These are phyloP conservation scores for Adansonia gregorii DNA, from an alignment of 441 rosid genomes.

Conservation along the genomic window DNA sequence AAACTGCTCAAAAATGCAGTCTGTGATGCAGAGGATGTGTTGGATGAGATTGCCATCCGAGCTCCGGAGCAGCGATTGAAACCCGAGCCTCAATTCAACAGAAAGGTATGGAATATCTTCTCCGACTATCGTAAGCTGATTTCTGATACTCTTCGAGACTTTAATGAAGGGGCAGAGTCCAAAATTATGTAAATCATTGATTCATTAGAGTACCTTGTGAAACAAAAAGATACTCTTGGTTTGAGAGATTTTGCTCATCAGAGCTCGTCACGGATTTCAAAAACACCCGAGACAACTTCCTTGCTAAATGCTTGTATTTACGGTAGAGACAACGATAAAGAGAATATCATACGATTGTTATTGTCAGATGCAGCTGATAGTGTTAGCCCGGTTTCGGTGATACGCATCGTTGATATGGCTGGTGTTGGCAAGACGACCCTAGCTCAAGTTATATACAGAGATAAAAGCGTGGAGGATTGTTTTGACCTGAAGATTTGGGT, in stretches of 20 bases:
- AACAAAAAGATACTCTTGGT: conserved; percentile 13
- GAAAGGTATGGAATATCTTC: conserved; percentile 35
- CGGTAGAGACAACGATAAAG: conserved; percentile 35
- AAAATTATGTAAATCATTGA: neutral
- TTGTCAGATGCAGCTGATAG: neutral
- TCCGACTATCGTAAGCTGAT: neutral
- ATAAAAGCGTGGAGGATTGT: neutral
- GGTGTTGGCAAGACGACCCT: conserved; percentile 25
- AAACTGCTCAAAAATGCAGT: conserved; percentile 30
- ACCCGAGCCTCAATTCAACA: conserved; percentile 23
- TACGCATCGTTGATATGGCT: conserved; percentile 18
- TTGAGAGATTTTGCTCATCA: neutral
- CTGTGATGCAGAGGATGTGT: conserved; percentile 38
- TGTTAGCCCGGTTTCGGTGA: neutral
- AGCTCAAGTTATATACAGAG: neutral
- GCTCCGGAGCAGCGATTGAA: neutral
- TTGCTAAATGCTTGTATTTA: conserved; percentile 29
- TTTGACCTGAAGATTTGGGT: conserved; percentile 7
- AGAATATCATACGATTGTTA: neutral
- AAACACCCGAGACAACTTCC: conserved; percentile 15
- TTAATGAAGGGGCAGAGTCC: neutral
- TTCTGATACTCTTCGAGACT: neutral
- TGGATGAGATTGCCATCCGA: neutral
- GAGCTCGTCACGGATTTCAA: neutral
- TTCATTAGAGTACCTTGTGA: neutral